These are phyloP conservation scores for Lyophyllum atratum DNA, from an alignment of 768 basidiomycete genomes.

Conservation along the genomic window DNA sequence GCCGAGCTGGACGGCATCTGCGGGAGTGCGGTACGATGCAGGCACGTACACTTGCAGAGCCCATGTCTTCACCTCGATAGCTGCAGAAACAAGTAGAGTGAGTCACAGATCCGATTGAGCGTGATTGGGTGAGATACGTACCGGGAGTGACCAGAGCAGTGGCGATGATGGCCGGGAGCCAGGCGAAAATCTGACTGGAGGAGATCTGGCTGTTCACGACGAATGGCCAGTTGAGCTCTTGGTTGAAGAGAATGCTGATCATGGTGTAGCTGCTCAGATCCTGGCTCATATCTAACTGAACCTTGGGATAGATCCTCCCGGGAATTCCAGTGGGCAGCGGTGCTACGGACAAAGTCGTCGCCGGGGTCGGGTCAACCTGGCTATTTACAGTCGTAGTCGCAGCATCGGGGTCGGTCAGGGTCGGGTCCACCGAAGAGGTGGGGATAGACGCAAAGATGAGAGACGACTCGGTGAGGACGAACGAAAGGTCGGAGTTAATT, in stretches of 20 bases:
- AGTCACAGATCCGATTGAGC: neutral
- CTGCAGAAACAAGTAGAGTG: constrained; percentile 18
- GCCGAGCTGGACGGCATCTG: constrained; percentile 51
- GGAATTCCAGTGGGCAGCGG: constrained; percentile 64
- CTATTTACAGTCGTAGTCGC: constrained; percentile 35
- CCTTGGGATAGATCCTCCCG: constrained; percentile 54
- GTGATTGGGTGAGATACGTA: constrained; percentile 19
- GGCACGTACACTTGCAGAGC: constrained; percentile 76
- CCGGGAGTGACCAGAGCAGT: constrained; percentile 33
- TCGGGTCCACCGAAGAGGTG: constrained; percentile 23
- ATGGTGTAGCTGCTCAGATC: constrained; percentile 43
- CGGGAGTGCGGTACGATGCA: constrained; percentile 45
- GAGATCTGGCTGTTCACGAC: constrained; percentile 60
- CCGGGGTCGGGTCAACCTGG: constrained; percentile 17
- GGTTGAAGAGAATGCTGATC: constrained; percentile 68
- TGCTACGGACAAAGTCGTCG: constrained; percentile 27
- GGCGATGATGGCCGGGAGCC: constrained; percentile 49
- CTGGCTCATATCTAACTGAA: constrained; percentile 22
- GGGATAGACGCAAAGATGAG: constrained; percentile 39
- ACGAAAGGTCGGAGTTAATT: constrained; percentile 42
- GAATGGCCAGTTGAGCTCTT: constrained; percentile 64
- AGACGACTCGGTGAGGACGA: constrained; percentile 44
- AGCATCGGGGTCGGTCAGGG: constrained; percentile 46
- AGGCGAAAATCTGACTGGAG: constrained; percentile 77
- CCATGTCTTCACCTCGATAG: constrained; percentile 40